These are phyloP conservation scores for Xylaria sp. DNA, from an alignment of 2,329 filamentous ascomycete species.

Conservation along the genomic window DNA sequence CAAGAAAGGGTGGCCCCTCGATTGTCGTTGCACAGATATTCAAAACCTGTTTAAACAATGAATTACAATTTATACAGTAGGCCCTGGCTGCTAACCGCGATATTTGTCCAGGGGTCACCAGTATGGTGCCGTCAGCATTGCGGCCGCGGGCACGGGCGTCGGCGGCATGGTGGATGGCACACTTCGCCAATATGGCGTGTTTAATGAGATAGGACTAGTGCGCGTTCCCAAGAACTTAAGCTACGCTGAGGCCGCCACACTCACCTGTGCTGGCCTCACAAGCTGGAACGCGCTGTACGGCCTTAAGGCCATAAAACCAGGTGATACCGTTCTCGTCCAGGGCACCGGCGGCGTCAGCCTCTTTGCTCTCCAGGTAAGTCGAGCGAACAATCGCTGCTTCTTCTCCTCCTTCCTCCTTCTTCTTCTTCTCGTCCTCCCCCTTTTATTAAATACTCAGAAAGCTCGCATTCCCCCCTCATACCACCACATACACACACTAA, in stretches of 20 bases:
- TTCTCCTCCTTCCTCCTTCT: no score
- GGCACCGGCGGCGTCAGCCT: constrained; percentile 77
- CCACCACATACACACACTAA: constrained; percentile 19
- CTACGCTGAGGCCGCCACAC: constrained; percentile 64
- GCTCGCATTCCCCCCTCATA: neutral
- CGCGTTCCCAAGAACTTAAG: constrained; percentile 67
- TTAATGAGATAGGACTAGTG: constrained; percentile 75
- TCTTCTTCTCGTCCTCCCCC: no score
- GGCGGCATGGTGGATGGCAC: constrained; percentile 76
- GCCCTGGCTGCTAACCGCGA: neutral
- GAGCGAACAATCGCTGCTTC: neutral
- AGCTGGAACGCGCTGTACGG: constrained; percentile 75
- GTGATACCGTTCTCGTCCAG: constrained; percentile 71
- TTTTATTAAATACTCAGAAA: neutral
- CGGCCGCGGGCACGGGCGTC: constrained; percentile 64
- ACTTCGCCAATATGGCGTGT: constrained; percentile 74
- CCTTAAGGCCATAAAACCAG: constrained; percentile 62
- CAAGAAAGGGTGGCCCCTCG: neutral
- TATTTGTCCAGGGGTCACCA: constrained; percentile 53
- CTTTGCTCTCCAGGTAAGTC: constrained; percentile 66
- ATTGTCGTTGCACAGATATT: neutral
- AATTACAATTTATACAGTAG: neutral
- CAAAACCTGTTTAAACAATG: neutral
- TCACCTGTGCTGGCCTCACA: constrained; percentile 71
- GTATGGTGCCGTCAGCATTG: constrained; percentile 54